Evolutionary conservation across 805 yeast genomes (phyloP), one percentile per base, ranked within the genome.

Genomic region (Lipomyces oligophaga): DNA sequence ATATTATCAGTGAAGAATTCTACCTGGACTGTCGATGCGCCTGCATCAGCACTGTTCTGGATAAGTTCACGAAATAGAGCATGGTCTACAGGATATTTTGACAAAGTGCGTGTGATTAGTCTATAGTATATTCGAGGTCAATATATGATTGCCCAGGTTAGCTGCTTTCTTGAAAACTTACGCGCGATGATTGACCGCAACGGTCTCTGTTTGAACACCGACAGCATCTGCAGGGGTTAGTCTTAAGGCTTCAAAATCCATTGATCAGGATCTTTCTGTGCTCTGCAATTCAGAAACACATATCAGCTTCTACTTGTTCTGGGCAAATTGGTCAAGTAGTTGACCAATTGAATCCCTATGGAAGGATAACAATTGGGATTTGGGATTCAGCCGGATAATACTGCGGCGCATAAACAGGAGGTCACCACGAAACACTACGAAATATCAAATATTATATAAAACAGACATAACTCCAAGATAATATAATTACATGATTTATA

Each of bases 21-120:
- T 28, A 68, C 64, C 1, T 54, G 55, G 11, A 68, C 71, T 10
- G 57, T 52, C 10, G 58, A 41, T 1, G 73, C 70, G 13, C 58
- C 55, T 1, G 73, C 73, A 45, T 68, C 73, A 13, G 71, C 71
- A 39, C 69, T 63, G 43, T 68, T 68, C 48, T 68, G 73, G 8
- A 68, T 62, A 41, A 68, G 57, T 48, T 68, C 73, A 5, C 73
- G 56, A 41, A 57, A 69, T 28, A 69, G 49, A 0, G 73, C 72
- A 54, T 62, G 68, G 47, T 68, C 73, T 1, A 68, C 71, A 13
- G 73, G 73, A 46, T 68, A 68, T 44, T 68, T 68, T 3, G 73
- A 67, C 37, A 68, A 48, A 0, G 73, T 69, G 4, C 72, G 59
- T 0, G 72, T 68, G 30, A 68, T 68, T 13, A 68, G 60, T 3